phyloP scores from a whole-genome alignment of 768 basidiomycete species.

The Podaxis mareebaensis region DNA sequence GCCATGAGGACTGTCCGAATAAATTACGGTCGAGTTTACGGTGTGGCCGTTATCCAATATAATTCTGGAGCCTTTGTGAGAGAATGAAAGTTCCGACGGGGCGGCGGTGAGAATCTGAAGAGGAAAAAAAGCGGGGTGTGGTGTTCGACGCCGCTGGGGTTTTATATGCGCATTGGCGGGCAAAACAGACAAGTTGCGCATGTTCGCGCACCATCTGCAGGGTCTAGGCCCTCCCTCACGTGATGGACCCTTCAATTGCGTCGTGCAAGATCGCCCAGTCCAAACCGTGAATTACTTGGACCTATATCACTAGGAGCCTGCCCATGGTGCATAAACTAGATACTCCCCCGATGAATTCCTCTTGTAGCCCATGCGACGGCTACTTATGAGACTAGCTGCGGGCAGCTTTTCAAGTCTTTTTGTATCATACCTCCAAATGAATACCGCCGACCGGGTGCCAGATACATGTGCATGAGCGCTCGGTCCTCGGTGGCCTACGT shows the following conservation, averaged over 20 bases:
- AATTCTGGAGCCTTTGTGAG: background rate
- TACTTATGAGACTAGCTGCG: background rate
- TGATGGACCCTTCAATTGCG: background rate
- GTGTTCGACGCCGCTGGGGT: background rate
- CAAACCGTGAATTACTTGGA: background rate
- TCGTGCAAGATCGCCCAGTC: background rate
- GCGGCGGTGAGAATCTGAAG: background rate
- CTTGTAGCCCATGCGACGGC: background rate
- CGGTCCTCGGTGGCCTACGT: background rate
- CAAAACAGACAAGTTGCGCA: constrained; percentile 3
- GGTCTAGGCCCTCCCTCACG: background rate
- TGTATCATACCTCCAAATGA: background rate
- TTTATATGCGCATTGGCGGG: constrained; percentile 3
- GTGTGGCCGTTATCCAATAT: background rate
- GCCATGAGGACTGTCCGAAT: constrained; percentile 1
- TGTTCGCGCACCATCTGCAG: background rate
- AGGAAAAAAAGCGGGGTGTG: background rate
- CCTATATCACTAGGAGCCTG: background rate
- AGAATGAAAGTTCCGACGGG: background rate
- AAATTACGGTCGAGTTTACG: background rate
- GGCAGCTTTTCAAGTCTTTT: background rate
- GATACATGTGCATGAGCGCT: background rate
- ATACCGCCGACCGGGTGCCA: background rate
- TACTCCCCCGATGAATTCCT: background rate
- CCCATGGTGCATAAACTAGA: background rate